phyloP scores from a whole-genome alignment of 1,284 basidiomycete genomes.

The Cutaneotrichosporon sp. region DNA sequence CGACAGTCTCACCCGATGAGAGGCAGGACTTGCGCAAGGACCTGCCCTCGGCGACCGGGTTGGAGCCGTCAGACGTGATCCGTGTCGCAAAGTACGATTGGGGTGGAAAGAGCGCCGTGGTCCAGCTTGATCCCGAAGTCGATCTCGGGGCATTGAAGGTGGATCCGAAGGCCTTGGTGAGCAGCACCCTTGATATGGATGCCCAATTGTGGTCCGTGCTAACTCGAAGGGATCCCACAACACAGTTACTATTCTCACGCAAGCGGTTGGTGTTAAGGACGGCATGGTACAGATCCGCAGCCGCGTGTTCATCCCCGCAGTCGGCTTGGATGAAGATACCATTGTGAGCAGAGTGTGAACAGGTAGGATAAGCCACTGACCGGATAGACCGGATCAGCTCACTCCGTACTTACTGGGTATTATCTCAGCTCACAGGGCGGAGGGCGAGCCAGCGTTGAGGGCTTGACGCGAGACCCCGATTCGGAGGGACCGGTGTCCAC shows the following conservation, averaged over 20 bases:
- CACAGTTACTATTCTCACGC: conserved; percentile 9
- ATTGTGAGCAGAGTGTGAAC: too few species aligned
- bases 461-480: not conserved
- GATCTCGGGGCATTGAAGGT: conserved; percentile 3
- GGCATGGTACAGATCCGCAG: conserved; percentile 15
- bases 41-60: not conserved
- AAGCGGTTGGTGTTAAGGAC: not conserved
- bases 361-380: too few species aligned
- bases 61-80: conserved; percentile 1
- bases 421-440: conserved; percentile 20
- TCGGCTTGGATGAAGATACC: conserved; percentile 35
- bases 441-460: not conserved
- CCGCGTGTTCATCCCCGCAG: conserved; percentile 27
- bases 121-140: conserved; percentile 3
- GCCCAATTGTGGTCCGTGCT: too few species aligned
- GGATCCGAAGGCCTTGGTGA: not conserved
- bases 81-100: conserved; percentile 4
- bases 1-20: conserved; percentile 3
- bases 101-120: conserved; percentile 4
- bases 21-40: not conserved
- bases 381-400: conserved; percentile 38
- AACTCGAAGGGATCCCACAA: conserved; percentile 1
- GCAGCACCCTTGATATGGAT: too few species aligned
- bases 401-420: conserved; percentile 35
- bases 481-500: not conserved